phyloP scores from a whole-genome alignment of 345 rosid genomes.

The Punica granatum region DNA sequence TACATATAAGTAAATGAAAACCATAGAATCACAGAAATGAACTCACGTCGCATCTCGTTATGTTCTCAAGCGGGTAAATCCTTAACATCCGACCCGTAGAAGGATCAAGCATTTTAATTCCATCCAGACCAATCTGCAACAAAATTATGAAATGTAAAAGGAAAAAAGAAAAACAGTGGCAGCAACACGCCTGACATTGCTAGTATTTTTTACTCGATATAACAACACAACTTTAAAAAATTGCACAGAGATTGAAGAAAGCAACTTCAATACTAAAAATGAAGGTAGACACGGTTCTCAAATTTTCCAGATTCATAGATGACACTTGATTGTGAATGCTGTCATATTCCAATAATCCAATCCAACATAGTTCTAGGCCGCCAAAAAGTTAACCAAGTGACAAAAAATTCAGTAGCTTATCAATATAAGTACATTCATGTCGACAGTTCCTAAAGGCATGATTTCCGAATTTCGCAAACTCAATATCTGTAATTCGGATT shows the following conservation, averaged over 20 bases:
- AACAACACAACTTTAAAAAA: background rate
- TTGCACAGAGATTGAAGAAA: background rate
- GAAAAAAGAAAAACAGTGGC: background rate
- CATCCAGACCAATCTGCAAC: conserved; percentile 93
- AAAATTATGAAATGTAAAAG: background rate
- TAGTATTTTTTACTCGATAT: background rate
- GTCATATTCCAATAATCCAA: background rate
- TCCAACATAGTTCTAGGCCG: background rate
- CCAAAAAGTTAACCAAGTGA: background rate
- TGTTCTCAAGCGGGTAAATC: conserved; percentile 90
- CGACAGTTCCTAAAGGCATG: background rate
- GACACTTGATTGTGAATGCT: background rate
- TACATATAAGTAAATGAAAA: conserved; percentile 7
- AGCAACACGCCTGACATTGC: background rate
- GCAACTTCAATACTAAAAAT: background rate
- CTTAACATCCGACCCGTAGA: conserved; percentile 71
- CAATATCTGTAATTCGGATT: no score
- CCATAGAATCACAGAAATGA: background rate
- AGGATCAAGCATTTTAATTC: conserved; percentile 96
- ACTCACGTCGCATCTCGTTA: conserved; percentile 93
- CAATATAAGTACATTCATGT: background rate
- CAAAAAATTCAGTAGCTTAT: background rate
- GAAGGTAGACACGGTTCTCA: background rate
- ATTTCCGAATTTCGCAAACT: background rate
- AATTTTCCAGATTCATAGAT: background rate